Evolutionary conservation across 139 green algal species (phyloP).

Genomic region (Tetraselmis chui): DNA sequence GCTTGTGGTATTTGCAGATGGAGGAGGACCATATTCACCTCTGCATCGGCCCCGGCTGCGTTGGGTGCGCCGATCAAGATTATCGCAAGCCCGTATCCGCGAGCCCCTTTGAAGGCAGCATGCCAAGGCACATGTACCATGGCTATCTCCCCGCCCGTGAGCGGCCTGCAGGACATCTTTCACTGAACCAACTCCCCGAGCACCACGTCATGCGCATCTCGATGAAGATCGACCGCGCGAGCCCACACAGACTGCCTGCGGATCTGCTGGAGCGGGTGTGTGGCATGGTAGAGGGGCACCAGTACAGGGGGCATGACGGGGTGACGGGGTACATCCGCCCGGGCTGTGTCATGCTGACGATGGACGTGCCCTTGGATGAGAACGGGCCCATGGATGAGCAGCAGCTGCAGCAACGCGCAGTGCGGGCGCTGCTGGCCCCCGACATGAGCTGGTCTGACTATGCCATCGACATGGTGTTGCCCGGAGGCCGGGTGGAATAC

Average conservation of each 20-base stretch:
- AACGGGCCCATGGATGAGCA: background rate
- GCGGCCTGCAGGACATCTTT: background rate
- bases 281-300: background rate
- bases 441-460: background rate
- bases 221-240: background rate
- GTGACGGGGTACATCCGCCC: background rate
- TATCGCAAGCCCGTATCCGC: background rate
- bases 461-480: background rate
- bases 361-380: background rate
- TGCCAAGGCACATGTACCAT: background rate
- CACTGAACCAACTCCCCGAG: background rate
- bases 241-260: background rate
- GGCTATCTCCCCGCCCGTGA: background rate
- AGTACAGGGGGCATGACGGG: background rate
- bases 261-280: background rate
- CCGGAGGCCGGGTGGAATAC: too few relatives aligned
- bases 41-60: background rate
- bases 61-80: background rate
- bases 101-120: too few relatives aligned
- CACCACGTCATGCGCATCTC: background rate
- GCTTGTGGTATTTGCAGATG: too few relatives aligned
- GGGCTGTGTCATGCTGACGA: background rate
- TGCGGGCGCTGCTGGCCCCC: background rate
- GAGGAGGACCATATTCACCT: background rate
- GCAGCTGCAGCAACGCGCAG: background rate